Percentiles rank a stretch among this genome's conserved stretches.
phyloP scores from a whole-genome alignment of 805 yeast species.

The Alloascoidea africana region DNA sequence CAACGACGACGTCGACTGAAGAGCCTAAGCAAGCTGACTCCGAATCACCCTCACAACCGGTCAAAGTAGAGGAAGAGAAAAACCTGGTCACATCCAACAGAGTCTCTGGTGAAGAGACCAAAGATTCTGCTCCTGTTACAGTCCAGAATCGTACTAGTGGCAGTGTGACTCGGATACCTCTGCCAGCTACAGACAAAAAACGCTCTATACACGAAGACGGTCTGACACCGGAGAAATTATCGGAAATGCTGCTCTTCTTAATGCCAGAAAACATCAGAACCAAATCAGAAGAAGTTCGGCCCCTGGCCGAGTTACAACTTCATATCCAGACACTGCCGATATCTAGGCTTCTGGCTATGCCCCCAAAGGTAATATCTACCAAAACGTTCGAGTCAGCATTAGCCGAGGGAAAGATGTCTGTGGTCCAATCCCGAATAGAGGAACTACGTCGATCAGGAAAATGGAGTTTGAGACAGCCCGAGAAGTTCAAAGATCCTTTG shows the following conservation, averaged over 20 bases:
- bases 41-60: no score
- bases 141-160: no score
- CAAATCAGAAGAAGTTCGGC: conserved; percentile 18
- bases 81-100: no score
- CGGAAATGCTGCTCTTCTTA: background rate
- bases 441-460: conserved; percentile 75
- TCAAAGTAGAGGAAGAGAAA: no score
- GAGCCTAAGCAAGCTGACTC: background rate
- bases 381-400: conserved; percentile 75
- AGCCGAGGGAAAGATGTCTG: conserved; percentile 83
- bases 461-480: conserved; percentile 87
- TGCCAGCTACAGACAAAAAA: no score
- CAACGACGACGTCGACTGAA: no score
- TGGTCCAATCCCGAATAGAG: conserved; percentile 79
- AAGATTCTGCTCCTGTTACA: no score
- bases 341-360: conserved; percentile 62
- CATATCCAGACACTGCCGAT: conserved; percentile 81
- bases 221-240: no score
- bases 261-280: conserved; percentile 8
- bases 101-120: no score
- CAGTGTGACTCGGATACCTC: no score
- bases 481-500: conserved; percentile 52
- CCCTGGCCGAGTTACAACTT: conserved; percentile 77
- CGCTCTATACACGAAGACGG: no score
- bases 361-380: conserved; percentile 78